Base-by-base conservation (phyloP, 1,284 basidiomycete species). In the Grifola frondosa region DNA sequence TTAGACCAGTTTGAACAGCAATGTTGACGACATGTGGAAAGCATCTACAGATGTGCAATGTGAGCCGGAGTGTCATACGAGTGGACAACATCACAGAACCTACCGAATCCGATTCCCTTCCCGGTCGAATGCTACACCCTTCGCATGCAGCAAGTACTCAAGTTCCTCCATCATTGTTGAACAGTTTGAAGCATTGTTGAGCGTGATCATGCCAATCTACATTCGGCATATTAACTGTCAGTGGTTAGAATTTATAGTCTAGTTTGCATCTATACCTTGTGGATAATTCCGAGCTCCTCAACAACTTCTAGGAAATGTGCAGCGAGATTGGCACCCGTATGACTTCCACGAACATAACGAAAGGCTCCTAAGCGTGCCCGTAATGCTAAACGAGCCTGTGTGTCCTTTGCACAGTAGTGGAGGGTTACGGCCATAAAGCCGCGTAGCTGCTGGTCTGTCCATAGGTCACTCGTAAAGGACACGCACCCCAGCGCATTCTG, bases 11-110 rank as follows among this genome's bases (percentile, higher is more conserved):
- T 40, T 67, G 58, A 8, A 60, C 56, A 6, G 62, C 52, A 11
- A 67, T 52, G 34, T 67, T 69, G 17, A 65, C 46, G 12, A 61
- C 52, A 31, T 67, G 66, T 1, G 61, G 65, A 42, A 67, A 67
- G 34, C 66, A 68, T 10, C 66, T 68, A n/a, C n/a, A n/a, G n/a
- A n/a, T n/a, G n/a, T n/a, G n/a, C n/a, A n/a, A n/a, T n/a, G n/a
- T n/a, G n/a, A n/a, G n/a, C n/a, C n/a, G n/a, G n/a, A n/a, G n/a
- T n/a, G n/a, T n/a, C n/a, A n/a, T n/a, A n/a, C n/a, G n/a, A n/a
- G n/a, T n/a, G n/a, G n/a, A n/a, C n/a, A 15, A 31, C n/a, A 25
- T 28, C n/a, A 34, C 32, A 6, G 8, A 20, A 22, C 49, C 12
- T 34, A 61, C 61, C 46, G 46, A 22, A 52, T 49, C 20, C 41